These are phyloP conservation scores for Nicotiana noctiflora DNA, from an alignment of 257 asterid species.

Conservation along the genomic window DNA sequence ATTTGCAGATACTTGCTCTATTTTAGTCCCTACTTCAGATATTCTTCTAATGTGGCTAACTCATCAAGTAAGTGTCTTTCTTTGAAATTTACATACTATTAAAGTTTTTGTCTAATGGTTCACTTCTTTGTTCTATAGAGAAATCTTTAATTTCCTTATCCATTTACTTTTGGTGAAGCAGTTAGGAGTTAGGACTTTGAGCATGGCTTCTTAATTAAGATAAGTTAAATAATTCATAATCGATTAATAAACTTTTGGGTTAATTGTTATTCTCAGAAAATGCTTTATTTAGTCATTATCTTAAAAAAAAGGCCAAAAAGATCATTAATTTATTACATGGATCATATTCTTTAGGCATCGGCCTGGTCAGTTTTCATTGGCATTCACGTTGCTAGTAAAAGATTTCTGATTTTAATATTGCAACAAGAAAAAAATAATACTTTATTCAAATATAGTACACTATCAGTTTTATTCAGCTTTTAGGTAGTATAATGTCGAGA, in stretches of 20 bases:
- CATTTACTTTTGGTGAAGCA: not conserved
- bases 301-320: too few species aligned
- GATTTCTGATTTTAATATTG: not conserved
- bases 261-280: not conserved
- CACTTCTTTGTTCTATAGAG: not conserved
- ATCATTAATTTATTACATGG: not conserved
- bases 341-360: not conserved
- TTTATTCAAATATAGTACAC: not conserved
- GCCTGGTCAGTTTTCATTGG: not conserved
- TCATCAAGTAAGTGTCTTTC: constrained; percentile 49
- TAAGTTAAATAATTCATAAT: not conserved
- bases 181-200: not conserved
- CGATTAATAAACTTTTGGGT: not conserved
- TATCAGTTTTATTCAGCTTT: not conserved
- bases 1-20: constrained; percentile 44
- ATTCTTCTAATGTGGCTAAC: constrained; percentile 75
- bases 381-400: not conserved
- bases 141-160: not conserved
- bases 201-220: not conserved
- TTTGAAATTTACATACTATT: not conserved
- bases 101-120: not conserved
- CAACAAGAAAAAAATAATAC: not conserved
- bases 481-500: not conserved
- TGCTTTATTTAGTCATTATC: not conserved
- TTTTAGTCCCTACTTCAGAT: constrained; percentile 74